Percentiles rank a stretch among this genome's conserved stretches.
phyloP scores from a whole-genome alignment of 2,329 filamentous ascomycete species.

The Pseudogymnoascus sp. region DNA sequence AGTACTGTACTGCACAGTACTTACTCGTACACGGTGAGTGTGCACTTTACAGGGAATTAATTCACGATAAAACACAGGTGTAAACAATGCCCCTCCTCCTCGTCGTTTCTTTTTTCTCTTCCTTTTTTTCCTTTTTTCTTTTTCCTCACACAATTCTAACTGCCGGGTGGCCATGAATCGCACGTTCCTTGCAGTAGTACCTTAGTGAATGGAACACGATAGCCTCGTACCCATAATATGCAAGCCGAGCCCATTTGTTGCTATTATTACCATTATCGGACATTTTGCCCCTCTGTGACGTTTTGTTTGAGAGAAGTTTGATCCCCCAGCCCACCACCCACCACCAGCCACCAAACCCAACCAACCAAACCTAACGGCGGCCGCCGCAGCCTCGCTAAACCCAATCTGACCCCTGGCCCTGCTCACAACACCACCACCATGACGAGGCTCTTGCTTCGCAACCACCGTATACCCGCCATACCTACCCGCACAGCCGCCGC shows the following conservation, averaged over 20 bases:
- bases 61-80: not conserved
- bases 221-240: conserved; percentile 16
- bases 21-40: not conserved
- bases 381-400: not conserved
- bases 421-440: not conserved
- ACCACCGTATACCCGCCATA: not conserved
- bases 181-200: conserved; percentile 50
- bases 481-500: not conserved
- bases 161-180: not conserved
- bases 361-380: not conserved
- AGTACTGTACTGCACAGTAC: not conserved
- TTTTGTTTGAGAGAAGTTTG: not conserved
- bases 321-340: not conserved
- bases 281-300: not conserved
- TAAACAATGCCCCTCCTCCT: not conserved
- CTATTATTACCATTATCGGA: not conserved
- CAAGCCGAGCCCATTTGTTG: not conserved
- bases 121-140: not conserved
- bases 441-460: not conserved
- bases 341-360: not conserved
- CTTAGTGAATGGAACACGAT: conserved; percentile 21
- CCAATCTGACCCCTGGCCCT: not conserved
- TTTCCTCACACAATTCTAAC: not conserved
- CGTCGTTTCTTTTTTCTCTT: not conserved
- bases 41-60: not conserved